A percentile compares a stretch with the other conserved stretches of the same genome.
phyloP scores from a whole-genome alignment of 257 asterid genomes.

The Penstemon davidsonii region DNA sequence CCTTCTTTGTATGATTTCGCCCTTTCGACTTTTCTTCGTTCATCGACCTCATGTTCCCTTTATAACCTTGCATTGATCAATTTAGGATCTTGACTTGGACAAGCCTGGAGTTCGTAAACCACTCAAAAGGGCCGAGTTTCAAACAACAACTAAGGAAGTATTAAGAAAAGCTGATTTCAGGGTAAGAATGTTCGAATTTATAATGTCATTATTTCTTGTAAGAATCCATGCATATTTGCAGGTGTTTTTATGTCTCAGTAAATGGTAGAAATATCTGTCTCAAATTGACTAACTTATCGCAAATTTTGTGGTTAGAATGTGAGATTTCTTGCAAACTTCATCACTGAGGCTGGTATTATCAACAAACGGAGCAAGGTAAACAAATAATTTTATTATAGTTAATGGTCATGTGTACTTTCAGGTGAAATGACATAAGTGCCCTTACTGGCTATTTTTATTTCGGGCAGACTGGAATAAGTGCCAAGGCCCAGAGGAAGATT shows the following conservation, averaged over 20 bases:
- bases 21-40: conserved; percentile 5
- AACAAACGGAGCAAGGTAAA: conserved; percentile 85
- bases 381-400: neutral
- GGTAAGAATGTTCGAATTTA: conserved; percentile 44
- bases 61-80: conserved; percentile 23
- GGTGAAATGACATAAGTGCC: neutral
- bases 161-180: conserved; percentile 89
- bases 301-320: conserved; percentile 63
- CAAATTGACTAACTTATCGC: conserved; percentile 10
- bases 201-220: neutral
- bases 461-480: conserved; percentile 55
- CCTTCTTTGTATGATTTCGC: conserved; percentile 13
- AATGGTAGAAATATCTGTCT: neutral
- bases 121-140: conserved; percentile 55
- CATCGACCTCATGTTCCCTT: conserved; percentile 23
- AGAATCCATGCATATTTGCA: conserved; percentile 1
- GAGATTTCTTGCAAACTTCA: conserved; percentile 76
- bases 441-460: conserved; percentile 17
- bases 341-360: conserved; percentile 86
- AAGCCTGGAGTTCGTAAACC: conserved; percentile 70
- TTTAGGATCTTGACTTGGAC: conserved; percentile 83
- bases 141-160: conserved; percentile 81
- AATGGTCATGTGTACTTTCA: neutral
- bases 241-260: neutral
- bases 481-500: conserved; percentile 59